phyloP scores from a whole-genome alignment of 805 yeast species.

The Torulaspora delbrueckii region DNA sequence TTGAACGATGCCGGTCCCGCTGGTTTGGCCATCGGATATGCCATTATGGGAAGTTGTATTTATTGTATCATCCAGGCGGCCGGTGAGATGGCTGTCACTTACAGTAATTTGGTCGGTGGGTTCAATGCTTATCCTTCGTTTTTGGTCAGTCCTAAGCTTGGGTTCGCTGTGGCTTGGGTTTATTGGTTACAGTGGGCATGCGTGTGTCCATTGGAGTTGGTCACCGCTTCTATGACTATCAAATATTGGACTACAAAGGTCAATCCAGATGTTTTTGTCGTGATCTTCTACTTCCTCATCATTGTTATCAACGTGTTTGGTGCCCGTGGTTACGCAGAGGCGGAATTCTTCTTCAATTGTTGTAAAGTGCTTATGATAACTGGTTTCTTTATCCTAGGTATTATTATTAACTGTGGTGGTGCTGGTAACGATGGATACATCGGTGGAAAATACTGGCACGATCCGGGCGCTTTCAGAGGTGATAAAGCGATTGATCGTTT shows the following conservation, averaged over 20 bases:
- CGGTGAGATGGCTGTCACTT: constrained; percentile 67
- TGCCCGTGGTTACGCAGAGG: constrained; percentile 60
- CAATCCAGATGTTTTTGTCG: constrained; percentile 54
- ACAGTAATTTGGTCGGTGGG: constrained; percentile 56
- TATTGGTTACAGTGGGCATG: constrained; percentile 63
- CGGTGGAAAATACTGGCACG: constrained; percentile 55
- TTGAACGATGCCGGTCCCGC: constrained; percentile 62
- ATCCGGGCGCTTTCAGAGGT: constrained; percentile 59
- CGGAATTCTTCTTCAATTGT: constrained; percentile 56
- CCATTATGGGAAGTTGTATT: constrained; percentile 56
- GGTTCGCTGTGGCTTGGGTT: constrained; percentile 71
- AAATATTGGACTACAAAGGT: constrained; percentile 47
- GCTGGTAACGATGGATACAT: constrained; percentile 49
- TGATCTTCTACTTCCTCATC: constrained; percentile 51
- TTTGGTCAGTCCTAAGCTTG: constrained; percentile 61
- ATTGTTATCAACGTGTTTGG: constrained; percentile 49
- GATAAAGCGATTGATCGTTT: constrained; percentile 39
- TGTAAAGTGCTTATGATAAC: constrained; percentile 54
- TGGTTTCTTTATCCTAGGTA: constrained; percentile 58
- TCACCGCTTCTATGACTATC: constrained; percentile 55
- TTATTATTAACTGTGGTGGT: constrained; percentile 53
- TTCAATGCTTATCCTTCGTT: constrained; percentile 57
- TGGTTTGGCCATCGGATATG: constrained; percentile 52
- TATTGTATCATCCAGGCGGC: constrained; percentile 56
- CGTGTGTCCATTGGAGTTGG: constrained; percentile 60